Evolutionary conservation across 805 yeast species (phyloP).

Genomic region (Candida suzukii): DNA sequence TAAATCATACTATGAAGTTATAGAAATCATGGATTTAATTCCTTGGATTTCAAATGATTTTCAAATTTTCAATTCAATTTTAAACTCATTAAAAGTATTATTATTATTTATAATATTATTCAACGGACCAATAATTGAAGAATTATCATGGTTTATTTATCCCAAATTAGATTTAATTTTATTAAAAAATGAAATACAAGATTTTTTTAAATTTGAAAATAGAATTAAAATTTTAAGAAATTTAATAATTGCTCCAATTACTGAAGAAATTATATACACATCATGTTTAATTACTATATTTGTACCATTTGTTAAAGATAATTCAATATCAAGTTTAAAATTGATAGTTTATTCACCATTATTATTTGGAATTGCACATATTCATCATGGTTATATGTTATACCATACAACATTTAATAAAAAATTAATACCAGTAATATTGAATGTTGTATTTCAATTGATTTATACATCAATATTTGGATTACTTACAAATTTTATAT

Average conservation of each 20-base stretch:
- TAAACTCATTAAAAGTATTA: conserved; percentile 8
- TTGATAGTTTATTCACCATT: conserved; percentile 44
- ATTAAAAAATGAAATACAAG: conserved; percentile 1
- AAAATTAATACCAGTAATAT: conserved; percentile 20
- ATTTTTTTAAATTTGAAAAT: not conserved
- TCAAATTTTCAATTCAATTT: not conserved
- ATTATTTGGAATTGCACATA: conserved; percentile 70
- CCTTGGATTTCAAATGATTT: conserved; percentile 20
- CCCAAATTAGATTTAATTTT: not conserved
- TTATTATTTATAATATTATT: conserved; percentile 34
- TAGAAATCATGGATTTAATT: conserved; percentile 24
- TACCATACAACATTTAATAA: conserved; percentile 22
- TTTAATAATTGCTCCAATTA: conserved; percentile 62
- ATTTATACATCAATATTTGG: conserved; percentile 69
- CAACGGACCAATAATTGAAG: conserved; percentile 40
- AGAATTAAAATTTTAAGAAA: conserved; percentile 42
- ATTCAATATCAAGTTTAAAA: no score
- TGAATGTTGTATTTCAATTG: conserved; percentile 37
- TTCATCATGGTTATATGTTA: conserved; percentile 62
- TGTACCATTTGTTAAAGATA: conserved; percentile 16
- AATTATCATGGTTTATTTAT: conserved; percentile 16
- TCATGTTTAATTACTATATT: conserved; percentile 31
- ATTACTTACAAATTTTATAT: conserved; percentile 49
- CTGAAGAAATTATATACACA: conserved; percentile 73
- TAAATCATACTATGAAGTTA: not conserved